Percentiles rank a stretch among this genome's conserved stretches.
Conservation (phyloP, 176 grass and related monocot species). For the Chloris gayana region DNA sequence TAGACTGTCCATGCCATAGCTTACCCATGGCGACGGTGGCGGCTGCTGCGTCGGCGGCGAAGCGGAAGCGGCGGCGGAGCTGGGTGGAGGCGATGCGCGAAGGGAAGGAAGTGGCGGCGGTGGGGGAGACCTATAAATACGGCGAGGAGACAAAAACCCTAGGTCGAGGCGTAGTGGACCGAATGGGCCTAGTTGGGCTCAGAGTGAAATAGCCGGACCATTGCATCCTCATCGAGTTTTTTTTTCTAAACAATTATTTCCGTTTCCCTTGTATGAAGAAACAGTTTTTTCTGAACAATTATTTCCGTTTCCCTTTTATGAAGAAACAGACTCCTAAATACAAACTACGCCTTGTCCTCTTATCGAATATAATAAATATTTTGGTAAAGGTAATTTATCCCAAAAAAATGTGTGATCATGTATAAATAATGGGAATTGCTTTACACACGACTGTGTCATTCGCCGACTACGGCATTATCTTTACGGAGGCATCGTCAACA, state of each 20-base stretch:
- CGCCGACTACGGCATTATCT: too few relatives aligned
- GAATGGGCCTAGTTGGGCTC: background rate
- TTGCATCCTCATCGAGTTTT: background rate
- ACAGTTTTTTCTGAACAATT: too few relatives aligned
- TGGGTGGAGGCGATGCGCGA: conserved; percentile 18
- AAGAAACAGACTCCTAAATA: background rate
- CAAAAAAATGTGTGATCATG: too few relatives aligned
- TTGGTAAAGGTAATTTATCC: too few relatives aligned
- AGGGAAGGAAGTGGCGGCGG: background rate
- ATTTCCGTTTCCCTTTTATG: background rate
- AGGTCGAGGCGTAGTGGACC: background rate
- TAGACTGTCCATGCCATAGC: background rate
- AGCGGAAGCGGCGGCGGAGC: background rate
- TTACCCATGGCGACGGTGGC: conserved; percentile 44
- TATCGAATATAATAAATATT: too few relatives aligned
- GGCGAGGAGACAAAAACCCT: conserved; percentile 19
- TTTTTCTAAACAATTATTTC: background rate
- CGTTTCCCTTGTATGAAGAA: background rate
- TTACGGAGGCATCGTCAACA: too few relatives aligned
- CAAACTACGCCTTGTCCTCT: too few relatives aligned
- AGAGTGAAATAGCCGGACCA: background rate
- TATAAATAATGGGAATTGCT: too few relatives aligned
- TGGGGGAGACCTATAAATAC: conserved; percentile 25
- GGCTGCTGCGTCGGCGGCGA: background rate
- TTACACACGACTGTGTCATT: too few relatives aligned